Base-by-base conservation (phyloP, 148 eudicot species). In the Suaeda aralocaspica region DNA sequence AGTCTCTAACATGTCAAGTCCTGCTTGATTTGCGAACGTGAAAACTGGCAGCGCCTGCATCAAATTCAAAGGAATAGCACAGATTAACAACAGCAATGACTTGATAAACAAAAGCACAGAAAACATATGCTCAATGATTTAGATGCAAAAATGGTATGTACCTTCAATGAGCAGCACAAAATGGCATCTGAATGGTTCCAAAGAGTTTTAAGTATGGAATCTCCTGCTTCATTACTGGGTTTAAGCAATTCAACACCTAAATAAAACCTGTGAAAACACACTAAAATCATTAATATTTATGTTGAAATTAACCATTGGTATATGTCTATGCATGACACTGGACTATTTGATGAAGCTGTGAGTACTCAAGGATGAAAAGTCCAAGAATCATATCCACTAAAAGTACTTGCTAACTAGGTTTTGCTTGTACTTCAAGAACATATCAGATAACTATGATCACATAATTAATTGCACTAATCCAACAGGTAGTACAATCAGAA, bases 1-100 rank as follows among this genome's bases (percentile, higher is more conserved):
- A 14, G 89, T 89, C 79, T 89, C 96, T 2, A 89, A 86, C 89
- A 87, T 85, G 68, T 89, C 96, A 11, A 89, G 88, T 33, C 96
- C 92, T 67, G 89, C 92, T 77, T 89, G 91, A 78, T 89, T 89
- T 19, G 89, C 92, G 57, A 89, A 89, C 25, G 86, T 87, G 76
- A 89, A 85, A 34, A 89, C 86, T 39, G 91, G 92, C 78, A 87
- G 22, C 60, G 87, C 83, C 96, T 89, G 85, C 78, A 67, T 26
- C 33, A 34, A 42, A 44, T 79, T 67, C 31, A 44, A 25, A 41
- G 31, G 62, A 42, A n/a, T 12, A 3, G 58, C 31, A 8, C 6
- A 14, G 1, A 51, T 67, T 9, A 33, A 51, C 57, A 33, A 66
- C n/a, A 2, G 59, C 49, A 63, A 21, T 22, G 39, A 36, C 29